These are phyloP conservation scores for Diaporthe batatas DNA, from an alignment of 2,329 filamentous ascomycete species.

Conservation along the genomic window DNA sequence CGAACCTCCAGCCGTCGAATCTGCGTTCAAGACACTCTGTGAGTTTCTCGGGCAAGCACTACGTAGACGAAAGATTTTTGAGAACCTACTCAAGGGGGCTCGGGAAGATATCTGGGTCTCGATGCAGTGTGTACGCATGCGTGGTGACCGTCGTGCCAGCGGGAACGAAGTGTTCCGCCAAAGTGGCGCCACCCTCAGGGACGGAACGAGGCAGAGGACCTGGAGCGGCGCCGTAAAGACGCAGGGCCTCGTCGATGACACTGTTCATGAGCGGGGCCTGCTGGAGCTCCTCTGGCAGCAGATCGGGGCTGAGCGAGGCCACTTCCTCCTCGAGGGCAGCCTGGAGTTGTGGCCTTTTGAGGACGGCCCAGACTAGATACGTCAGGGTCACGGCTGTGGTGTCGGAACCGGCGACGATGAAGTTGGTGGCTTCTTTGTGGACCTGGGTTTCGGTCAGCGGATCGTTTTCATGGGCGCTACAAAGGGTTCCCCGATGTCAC, in stretches of 20 bases:
- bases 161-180: slow-evolving; percentile 50
- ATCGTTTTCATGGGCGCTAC: too few species aligned
- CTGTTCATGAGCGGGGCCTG: slow-evolving; percentile 50
- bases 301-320: slow-evolving; percentile 43
- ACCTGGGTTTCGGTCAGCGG: not conserved
- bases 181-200: slow-evolving; percentile 46
- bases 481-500: not conserved
- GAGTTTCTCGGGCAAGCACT: not conserved
- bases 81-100: slow-evolving; percentile 12
- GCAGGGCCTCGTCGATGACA: slow-evolving; percentile 51
- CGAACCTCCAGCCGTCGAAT: slow-evolving; percentile 52
- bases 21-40: not conserved
- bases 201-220: slow-evolving; percentile 48
- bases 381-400: slow-evolving; percentile 57
- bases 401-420: slow-evolving; percentile 57
- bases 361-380: slow-evolving; percentile 51
- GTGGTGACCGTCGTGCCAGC: slow-evolving; percentile 50
- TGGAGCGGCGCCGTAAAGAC: slow-evolving; percentile 50
- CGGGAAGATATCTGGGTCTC: slow-evolving; percentile 27
- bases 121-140: slow-evolving; percentile 55
- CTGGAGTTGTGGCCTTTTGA: slow-evolving; percentile 37
- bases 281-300: slow-evolving; percentile 47
- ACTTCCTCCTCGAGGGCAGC: slow-evolving; percentile 45
- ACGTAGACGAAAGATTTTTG: not conserved
- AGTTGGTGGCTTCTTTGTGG: slow-evolving; percentile 50